Evolutionary conservation across 441 rosid genomes (phyloP).

Genomic region (Rhodomyrtus psidioides): DNA sequence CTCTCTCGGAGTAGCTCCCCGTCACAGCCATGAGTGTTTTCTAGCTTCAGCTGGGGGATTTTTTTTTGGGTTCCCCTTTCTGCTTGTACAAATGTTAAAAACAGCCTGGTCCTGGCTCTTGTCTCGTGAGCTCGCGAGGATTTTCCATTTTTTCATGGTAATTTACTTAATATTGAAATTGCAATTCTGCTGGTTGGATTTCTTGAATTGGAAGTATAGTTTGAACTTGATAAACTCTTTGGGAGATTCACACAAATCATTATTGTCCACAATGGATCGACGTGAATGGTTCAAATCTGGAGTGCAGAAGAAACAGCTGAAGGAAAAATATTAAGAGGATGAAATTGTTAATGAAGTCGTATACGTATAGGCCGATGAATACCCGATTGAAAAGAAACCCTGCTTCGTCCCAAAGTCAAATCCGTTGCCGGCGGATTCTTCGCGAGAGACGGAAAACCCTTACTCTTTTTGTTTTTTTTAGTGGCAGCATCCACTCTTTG

Average conservation of each 20-base stretch:
- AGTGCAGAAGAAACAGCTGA: too few species aligned
- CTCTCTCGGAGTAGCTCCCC: not conserved
- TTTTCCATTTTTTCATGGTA: not conserved
- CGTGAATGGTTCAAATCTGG: too few species aligned
- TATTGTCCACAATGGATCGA: too few species aligned
- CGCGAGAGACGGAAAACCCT: too few species aligned
- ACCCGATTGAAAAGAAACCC: too few species aligned
- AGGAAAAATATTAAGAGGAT: too few species aligned
- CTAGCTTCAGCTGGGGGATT: not conserved
- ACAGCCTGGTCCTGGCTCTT: not conserved
- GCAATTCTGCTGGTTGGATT: not conserved
- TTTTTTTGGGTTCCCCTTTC: not conserved
- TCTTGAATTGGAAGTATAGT: not conserved
- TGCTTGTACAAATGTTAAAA: not conserved
- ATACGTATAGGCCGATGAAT: too few species aligned
- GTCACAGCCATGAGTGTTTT: not conserved
- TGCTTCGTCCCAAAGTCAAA: too few species aligned
- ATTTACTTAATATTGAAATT: not conserved
- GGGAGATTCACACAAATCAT: too few species aligned
- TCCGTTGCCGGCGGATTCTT: too few species aligned
- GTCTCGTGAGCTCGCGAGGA: not conserved
- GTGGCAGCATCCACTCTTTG: not conserved
- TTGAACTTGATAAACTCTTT: not conserved
- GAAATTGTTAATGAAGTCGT: too few species aligned
- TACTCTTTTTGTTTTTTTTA: too few species aligned